Conservation (phyloP, 495 filamentous ascomycete species). For the Penicillium pulvis region DNA sequence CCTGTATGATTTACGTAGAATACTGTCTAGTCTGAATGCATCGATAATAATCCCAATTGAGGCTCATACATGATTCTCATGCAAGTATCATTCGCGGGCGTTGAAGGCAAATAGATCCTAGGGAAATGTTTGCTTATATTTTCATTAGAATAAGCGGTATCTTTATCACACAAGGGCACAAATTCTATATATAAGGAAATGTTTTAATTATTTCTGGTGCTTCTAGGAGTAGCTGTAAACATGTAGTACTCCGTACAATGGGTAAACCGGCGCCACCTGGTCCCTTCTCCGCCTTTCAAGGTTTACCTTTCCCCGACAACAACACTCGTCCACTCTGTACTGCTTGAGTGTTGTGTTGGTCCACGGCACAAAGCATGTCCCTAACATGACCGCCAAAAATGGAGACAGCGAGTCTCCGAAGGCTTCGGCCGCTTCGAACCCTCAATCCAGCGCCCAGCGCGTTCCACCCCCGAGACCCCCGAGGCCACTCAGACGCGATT, state of each 20-base stretch:
- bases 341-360: slow-evolving; percentile 9
- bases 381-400: slow-evolving; percentile 40
- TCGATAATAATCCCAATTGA: background rate
- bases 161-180: background rate
- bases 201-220: background rate
- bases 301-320: slow-evolving; percentile 5
- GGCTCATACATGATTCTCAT: background rate
- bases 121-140: too few relatives aligned
- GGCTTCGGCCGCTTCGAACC: slow-evolving; percentile 18
- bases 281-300: slow-evolving; percentile 27
- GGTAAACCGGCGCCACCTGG: slow-evolving; percentile 4
- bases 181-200: background rate
- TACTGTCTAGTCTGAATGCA: background rate
- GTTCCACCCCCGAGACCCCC: slow-evolving; percentile 74
- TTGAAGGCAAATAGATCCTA: too few relatives aligned
- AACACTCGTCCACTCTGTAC: slow-evolving; percentile 5
- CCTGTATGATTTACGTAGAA: slow-evolving; percentile 22
- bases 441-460: slow-evolving; percentile 33
- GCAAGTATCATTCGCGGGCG: background rate
- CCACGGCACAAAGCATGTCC: slow-evolving; percentile 39
- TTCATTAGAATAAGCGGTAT: background rate
- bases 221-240: background rate
- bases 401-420: slow-evolving; percentile 43
- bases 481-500: slow-evolving; percentile 67
- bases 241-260: too few relatives aligned